Conservation (phyloP, 1,139 yeast genomes). For the Yamadazyma songkhlaensis region DNA sequence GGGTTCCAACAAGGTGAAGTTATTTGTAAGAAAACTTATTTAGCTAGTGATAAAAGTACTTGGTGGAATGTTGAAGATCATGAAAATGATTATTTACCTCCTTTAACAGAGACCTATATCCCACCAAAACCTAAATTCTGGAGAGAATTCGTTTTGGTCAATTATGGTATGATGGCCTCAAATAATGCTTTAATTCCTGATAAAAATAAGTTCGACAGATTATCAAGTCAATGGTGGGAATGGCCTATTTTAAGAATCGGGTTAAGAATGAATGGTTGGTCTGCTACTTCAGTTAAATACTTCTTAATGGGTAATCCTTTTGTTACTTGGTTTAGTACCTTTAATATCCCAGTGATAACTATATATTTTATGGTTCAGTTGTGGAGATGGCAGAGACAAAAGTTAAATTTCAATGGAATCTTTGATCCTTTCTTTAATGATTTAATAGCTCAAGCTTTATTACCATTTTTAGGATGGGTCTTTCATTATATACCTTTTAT, state of each 20-base stretch:
- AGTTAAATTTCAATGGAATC: slow-evolving; percentile 10
- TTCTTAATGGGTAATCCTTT: slow-evolving; percentile 68
- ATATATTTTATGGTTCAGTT: slow-evolving; percentile 18
- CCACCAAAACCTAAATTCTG: slow-evolving; percentile 71
- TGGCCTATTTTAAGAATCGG: slow-evolving; percentile 71
- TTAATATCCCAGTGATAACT: slow-evolving; percentile 19
- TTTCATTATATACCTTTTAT: slow-evolving; percentile 88
- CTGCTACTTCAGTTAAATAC: slow-evolving; percentile 44
- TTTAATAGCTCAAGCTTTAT: slow-evolving; percentile 11
- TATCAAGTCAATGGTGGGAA: slow-evolving; percentile 78
- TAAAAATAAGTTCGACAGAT: slow-evolving; percentile 58
- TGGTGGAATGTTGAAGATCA: slow-evolving; percentile 85
- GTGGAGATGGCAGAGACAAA: slow-evolving; percentile 37
- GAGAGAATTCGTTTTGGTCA: slow-evolving; percentile 66
- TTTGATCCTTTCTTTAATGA: slow-evolving; percentile 12
- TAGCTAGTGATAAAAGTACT: slow-evolving; percentile 58
- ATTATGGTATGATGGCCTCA: slow-evolving; percentile 77
- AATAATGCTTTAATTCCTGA: slow-evolving; percentile 68
- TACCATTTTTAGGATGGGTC: slow-evolving; percentile 91
- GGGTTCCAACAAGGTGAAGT: slow-evolving; percentile 83
- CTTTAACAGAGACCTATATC: slow-evolving; percentile 38
- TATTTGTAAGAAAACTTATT: slow-evolving; percentile 55
- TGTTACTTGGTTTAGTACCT: slow-evolving; percentile 58
- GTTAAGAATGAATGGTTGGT: slow-evolving; percentile 71
- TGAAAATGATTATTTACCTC: slow-evolving; percentile 40